Evolutionary conservation across 441 rosid genomes (phyloP), one percentile per base, ranked within the genome.

Genomic region (Populus hybrid): DNA sequence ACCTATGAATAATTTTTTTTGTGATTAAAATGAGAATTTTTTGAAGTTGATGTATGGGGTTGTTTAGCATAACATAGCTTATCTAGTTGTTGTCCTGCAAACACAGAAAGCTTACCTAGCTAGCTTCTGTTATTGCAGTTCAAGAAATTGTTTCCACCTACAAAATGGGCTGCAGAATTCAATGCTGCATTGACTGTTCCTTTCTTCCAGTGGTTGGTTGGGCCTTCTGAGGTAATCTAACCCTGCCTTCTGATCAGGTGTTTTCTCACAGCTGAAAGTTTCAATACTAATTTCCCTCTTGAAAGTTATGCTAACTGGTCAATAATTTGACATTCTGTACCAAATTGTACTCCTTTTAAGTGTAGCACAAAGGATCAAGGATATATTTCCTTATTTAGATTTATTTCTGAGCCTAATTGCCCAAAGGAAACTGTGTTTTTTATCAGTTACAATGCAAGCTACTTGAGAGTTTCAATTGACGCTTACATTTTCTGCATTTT

Each of bases 111-210:
- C 38, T 67, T 35, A 38, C 72, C 11, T 10, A 20, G 26, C 10
- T 14, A 40, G 20, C 12, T 53, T n/a, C 31, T 69, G 45, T 50
- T 73, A 61, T 6, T 73, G 84, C 95, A 95, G 98, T 93, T 95
- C 75, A 79, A 88, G 82, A 92, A 93, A 83, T 75, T 95, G 79
- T 95, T 95, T 86, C 99, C 99, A 7, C 95, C 97, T 8, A 91
- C 99, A 61, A 92, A 85, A 77, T 95, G 98, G 98, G 95, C 98
- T 6, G 97, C 90, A 29, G 98, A 95, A 85, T 95, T 95, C 85
- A 93, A 95, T 81, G 98, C 99, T 50, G 92, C 92, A 76, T 86
- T 95, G 56, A 95, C 98, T 0, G 99, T 93, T 69, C 98, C 99
- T 74, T 93, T 92, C 87, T 95, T 93, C 82, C 92, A 90, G 64